Evolutionary conservation across 2,329 filamentous ascomycete genomes (phyloP), one percentile per base, ranked within the genome.

Genomic region (Aspergillus sp.): DNA sequence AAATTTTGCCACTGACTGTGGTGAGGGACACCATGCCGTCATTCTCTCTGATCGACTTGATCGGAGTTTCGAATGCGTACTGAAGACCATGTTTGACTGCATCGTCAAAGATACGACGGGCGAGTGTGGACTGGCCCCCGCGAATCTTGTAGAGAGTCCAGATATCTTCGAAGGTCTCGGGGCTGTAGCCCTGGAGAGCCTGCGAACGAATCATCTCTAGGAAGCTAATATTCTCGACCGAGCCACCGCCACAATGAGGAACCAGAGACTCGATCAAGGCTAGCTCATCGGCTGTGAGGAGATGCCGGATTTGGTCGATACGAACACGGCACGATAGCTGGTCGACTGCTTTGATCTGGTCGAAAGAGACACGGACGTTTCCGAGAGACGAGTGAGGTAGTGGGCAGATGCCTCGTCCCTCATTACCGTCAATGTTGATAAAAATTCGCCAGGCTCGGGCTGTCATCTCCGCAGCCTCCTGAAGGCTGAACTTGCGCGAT

Each of bases 131-230:
- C 59, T 63, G 63, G 8, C 63, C 65, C 2, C 67, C 68, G 10
- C 64, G 58, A 48, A 73, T 41, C 54, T 72, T 71, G 57, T 63
- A 73, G 21, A 21, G 21, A 21, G 21, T 21, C 21, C 21, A 21
- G 4, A 21, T 21, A 21, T 21, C 21, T 21, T 21, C 21, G 21
- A 21, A 21, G 12, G 58, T 59, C 5, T 59, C 62, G 3, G 56
- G 60, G 9, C 62, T 67, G 52, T 73, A 68, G 3, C 67, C 65
- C 23, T 66, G 62, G 1, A 75, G 58, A 8, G 69, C 70, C 51
- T 63, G 71, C 69, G 68, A 72, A 13, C 70, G 64, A 8, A 75
- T 57, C 2, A 63, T 63, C 10, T 70, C 70, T 6, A 63, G 56
- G 51, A 73, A 71, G 0, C 64, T 67, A 5, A 59, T 69, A 1